Percentiles rank a stretch among this genome's conserved stretches.
Conservation (phyloP, 1,284 basidiomycete genomes). For the Phaffia rhodozyma region DNA sequence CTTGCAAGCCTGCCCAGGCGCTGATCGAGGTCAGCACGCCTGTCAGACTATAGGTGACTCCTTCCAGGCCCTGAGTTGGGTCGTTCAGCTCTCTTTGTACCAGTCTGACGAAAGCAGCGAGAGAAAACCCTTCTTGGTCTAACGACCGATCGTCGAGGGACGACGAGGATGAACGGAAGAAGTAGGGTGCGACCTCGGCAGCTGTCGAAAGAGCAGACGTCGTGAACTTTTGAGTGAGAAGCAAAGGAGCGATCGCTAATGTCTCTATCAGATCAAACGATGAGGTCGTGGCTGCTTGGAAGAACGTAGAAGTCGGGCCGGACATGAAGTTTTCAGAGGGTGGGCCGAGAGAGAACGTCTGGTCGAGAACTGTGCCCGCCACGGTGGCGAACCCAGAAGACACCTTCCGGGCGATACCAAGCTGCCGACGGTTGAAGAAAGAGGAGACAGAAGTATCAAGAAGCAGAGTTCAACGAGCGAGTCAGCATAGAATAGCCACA, state of each 20-base stretch:
- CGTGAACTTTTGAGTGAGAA: not conserved
- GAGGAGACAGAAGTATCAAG: no score
- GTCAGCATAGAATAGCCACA: no score
- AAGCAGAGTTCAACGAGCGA: no score
- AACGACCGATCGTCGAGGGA: no score
- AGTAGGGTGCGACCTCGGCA: not conserved
- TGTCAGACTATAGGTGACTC: not conserved
- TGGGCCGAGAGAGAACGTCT: constrained; percentile 2
- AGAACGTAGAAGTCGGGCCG: not conserved
- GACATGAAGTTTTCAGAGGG: not conserved
- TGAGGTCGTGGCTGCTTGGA: not conserved
- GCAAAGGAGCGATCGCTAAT: not conserved
- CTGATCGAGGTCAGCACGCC: not conserved
- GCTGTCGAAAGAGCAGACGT: not conserved
- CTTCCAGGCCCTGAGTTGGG: not conserved
- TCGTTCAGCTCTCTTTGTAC: constrained; percentile 2
- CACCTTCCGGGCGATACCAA: constrained; percentile 3
- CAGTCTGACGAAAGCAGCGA: constrained; percentile 6
- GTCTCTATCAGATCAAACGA: not conserved
- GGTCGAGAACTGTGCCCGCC: constrained; percentile 5
- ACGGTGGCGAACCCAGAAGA: not conserved
- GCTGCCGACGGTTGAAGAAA: not conserved
- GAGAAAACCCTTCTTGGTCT: not conserved
- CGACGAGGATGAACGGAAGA: not conserved
- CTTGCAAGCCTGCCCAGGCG: not conserved